Base-by-base conservation (phyloP, 805 yeast genomes). In the Yamadazyma sp. region DNA sequence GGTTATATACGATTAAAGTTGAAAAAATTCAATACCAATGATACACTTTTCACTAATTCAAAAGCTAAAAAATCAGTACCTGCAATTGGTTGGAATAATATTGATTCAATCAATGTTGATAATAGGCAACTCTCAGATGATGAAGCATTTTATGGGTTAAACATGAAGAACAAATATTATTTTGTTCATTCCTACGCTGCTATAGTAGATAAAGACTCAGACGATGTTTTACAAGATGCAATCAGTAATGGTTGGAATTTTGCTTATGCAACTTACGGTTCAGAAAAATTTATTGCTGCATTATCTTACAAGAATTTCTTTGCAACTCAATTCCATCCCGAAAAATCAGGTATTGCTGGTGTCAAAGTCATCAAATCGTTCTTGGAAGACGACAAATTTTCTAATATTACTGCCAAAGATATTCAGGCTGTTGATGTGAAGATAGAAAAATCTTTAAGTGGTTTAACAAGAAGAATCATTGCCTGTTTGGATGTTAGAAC, bases 321-420 rank as follows among this genome's bases (percentile, higher is more conserved):
- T 61, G 96, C 97, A 27, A 93, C 98, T 1, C 99, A 93, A 59
- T 93, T 93, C 60, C 99, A 93, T 61, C 99, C 99, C n/a, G 99
- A 93, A 56, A 93, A 93, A 59, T 86, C 96, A 3, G 98, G 98
- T 9, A 55, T 68, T 15, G 95, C 96, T 4, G 99, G 99, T 31
- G 66, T 93, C 29, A 73, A 75, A 42, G 78, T 91, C 7, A 73
- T 93, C 39, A 73, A 73, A 39, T 75, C 85, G 18, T 93, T 93
- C 55, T 65, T 93, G 48, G 71, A 70, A 24, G 42, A 72, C 18
- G 51, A 59, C 7, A 66, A 62, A 40, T 27, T 57, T 19, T 49
- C 60, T 3, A 39, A 34, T 7, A 39, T 61, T 3, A 31, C 47
- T 1, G 34, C 31, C 4, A 28, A 33, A 56, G 47, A 43, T 31